Evolutionary conservation across 345 rosid genomes (phyloP), one percentile per base, ranked within the genome.

Genomic region (Hibiscus trionum): DNA sequence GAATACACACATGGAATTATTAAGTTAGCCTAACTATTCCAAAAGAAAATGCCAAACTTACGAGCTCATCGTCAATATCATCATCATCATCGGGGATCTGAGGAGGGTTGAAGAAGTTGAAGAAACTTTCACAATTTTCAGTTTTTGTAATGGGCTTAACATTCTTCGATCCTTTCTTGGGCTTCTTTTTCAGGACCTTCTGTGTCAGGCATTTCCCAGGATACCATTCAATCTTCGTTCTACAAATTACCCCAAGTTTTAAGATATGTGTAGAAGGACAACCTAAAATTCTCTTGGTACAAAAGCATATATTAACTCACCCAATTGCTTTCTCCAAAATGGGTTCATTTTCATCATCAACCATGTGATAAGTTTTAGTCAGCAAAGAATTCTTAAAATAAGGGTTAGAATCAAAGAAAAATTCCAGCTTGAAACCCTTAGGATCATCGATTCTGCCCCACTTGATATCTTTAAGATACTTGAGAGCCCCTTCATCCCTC

Each of bases 401-500:
- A 31, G 99, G 97, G 76, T 95, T 95, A 42, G 90, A 66, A 42
- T 88, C 94, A 73, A 95, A 93, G 77, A 79, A 84, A 78, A 95
- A 95, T 73, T 95, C 99, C 46, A 95, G 93, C 84, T 95, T 95
- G 85, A 92, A 95, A 39, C 99, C 98, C 77, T 95, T 93, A 35
- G 93, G 97, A 17, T 93, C 94, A 63, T 88, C 91, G 42, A 87
- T 83, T 73, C 90, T 86, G 59, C 75, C 69, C 97, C 97, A 90
- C 85, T 92, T 95, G 33, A 95, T 92, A 77, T 95, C 94, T 76
- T 88, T 89, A 58, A 95, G 87, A 82, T 78, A 89, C 77, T 85
- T 85, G 53, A 95, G 91, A 78, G 98, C 99, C 37, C 85, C 97
- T 83, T 95, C 99, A 79, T 95, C 99, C 59, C 94, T 83, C 83